Evolutionary conservation across 2,329 filamentous ascomycete genomes (phyloP).

Genomic region (Capronia americana): DNA sequence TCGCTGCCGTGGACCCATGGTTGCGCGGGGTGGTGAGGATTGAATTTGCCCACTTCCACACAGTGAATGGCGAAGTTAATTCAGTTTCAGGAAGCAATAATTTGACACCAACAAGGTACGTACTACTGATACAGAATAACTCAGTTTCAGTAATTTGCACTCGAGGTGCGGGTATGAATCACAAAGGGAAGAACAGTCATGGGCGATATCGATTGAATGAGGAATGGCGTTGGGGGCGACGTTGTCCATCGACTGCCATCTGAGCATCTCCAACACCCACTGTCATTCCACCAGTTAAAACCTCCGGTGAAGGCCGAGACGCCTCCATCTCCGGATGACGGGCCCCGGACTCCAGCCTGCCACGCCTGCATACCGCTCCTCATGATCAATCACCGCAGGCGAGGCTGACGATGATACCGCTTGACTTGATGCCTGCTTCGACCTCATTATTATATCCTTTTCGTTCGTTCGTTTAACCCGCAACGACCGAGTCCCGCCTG

Average conservation of each 20-base stretch:
- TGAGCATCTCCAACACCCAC: slow-evolving; percentile 1
- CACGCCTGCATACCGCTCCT: slow-evolving; percentile 6
- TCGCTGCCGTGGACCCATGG: slow-evolving; percentile 38
- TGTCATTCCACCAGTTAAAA: slow-evolving; percentile 1
- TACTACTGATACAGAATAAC: background rate
- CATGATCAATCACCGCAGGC: slow-evolving; percentile 1
- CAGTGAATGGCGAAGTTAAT: background rate
- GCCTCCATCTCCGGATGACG: background rate
- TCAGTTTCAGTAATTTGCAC: background rate
- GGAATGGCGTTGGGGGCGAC: background rate
- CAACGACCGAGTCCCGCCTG: background rate
- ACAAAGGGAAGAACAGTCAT: slow-evolving; percentile 1
- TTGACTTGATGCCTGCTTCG: slow-evolving; percentile 4
- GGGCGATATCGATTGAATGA: background rate
- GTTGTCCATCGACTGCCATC: background rate
- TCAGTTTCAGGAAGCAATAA: background rate
- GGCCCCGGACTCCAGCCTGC: slow-evolving; percentile 1
- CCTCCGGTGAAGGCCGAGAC: background rate
- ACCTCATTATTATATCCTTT: slow-evolving; percentile 4
- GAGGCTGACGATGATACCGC: slow-evolving; percentile 17
- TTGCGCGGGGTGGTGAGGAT: slow-evolving; percentile 16
- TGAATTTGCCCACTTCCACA: background rate
- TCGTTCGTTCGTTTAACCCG: background rate
- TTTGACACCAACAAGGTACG: background rate
- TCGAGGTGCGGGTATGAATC: background rate